Evolutionary conservation across 1,284 basidiomycete species (phyloP).

Genomic region (Pyrrhoderma noxium): DNA sequence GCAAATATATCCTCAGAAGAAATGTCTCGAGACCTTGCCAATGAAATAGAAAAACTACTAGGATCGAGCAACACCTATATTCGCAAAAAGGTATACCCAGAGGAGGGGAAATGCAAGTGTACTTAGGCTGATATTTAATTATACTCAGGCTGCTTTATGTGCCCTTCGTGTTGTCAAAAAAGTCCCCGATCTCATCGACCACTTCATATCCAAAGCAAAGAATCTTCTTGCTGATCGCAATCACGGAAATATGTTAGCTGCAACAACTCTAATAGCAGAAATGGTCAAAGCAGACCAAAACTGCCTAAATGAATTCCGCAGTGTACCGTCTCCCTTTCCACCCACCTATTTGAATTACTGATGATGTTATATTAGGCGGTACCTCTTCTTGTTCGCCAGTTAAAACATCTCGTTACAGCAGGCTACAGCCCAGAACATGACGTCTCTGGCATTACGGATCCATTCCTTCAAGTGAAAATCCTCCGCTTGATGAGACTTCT

Average conservation of each 20-base stretch:
- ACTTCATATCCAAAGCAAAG: slow-evolving; percentile 86
- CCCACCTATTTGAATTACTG: slow-evolving; percentile 5
- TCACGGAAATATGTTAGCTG: slow-evolving; percentile 91
- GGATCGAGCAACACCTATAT: slow-evolving; percentile 99
- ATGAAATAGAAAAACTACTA: slow-evolving; percentile 96
- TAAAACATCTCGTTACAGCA: slow-evolving; percentile 93
- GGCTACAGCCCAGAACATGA: slow-evolving; percentile 99
- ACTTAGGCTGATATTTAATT: background rate
- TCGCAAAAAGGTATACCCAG: slow-evolving; percentile 82
- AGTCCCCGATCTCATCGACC: slow-evolving; percentile 93
- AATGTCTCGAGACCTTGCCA: slow-evolving; percentile 94
- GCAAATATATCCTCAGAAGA: slow-evolving; percentile 99
- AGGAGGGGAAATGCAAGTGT: background rate
- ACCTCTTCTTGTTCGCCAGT: slow-evolving; percentile 87
- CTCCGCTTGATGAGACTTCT: slow-evolving; percentile 89
- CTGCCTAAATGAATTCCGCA: slow-evolving; percentile 82
- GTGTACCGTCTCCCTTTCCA: slow-evolving; percentile 39
- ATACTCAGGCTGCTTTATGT: slow-evolving; percentile 81
- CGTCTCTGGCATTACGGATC: slow-evolving; percentile 98
- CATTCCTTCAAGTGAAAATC: slow-evolving; percentile 96
- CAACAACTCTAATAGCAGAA: slow-evolving; percentile 92
- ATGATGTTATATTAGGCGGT: slow-evolving; percentile 56
- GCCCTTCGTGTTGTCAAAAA: slow-evolving; percentile 95
- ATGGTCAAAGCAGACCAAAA: slow-evolving; percentile 81
- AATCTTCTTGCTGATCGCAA: slow-evolving; percentile 92